Evolutionary conservation across 345 rosid species (phyloP), one percentile per base, ranked within the genome.

Genomic region (Kandelia obovata): DNA sequence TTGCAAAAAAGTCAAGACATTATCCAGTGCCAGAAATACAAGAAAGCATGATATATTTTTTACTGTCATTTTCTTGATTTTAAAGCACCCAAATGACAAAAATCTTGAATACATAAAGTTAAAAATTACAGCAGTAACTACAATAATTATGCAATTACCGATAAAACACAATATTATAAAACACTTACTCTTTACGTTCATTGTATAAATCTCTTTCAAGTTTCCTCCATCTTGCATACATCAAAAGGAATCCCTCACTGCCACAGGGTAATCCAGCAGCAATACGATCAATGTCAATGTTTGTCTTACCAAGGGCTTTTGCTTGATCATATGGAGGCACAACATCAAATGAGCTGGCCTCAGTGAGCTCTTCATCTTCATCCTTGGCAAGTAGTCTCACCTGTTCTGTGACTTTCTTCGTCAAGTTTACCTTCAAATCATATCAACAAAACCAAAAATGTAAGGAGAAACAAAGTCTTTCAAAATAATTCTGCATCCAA

Each of bases 261-360:
- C 99, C 99, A 81, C 99, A 96, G 39, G 99, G 99, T 72, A 96
- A 79, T 69, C 99, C 99, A 74, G 96, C 98, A 83, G 98, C 96
- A 75, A 96, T 96, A 57, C 97, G 98, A 79, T 89, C 97, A 66
- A 88, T 87, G 65, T 96, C 99, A 64, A 96, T 96, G 75, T 90
- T 90, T 70, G 90, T 88, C 85, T 92, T 96, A 66, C 99, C 99
- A 80, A 96, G 97, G 65, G 99, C 99, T 71, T 85, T 92, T 47
- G 99, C 99, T 89, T 96, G 97, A 78, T 96, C 99, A 83, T 96
- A 96, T 37, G 96, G 96, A 58, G 79, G 96, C 76, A 84, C 84
- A 52, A 88, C 81, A 80, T 87, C 86, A 58, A 84, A 88, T 7
- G 85, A 78, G 67, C 85, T 82, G 73, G 87, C 73, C 87, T 90